Base-by-base conservation (phyloP, 495 filamentous ascomycete genomes). In the Neurospora tetrasperma region DNA sequence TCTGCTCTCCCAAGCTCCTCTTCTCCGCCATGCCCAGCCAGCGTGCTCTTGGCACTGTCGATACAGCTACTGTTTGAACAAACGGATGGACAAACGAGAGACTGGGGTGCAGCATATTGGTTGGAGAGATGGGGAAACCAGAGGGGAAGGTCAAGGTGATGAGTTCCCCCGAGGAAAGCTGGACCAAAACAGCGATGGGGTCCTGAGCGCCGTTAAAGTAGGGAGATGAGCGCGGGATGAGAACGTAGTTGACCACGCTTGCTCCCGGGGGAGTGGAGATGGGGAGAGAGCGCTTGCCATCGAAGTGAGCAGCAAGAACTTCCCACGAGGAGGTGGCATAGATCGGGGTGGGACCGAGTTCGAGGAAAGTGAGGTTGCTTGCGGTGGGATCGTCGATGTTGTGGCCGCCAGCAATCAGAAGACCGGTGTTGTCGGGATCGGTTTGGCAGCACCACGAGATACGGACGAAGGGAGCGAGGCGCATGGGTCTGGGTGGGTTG, bases 261-360 rank as follows among this genome's bases (percentile, higher is more conserved):
- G 91, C 89, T n/a, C 91, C 91, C 3, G 92, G 88, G 0, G 96
- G 96, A 3, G 90, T 93, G 9, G 91, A 87, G 12, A 99, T 83
- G n/a, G 90, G 86, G 62, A 88, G 83, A 69, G 90, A 86, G 18
- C 86, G 81, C 76, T 92, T 95, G 11, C 86, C 89, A 76, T 91
- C 89, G 74, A 97, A 90, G 81, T 97, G 91, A 18, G 88, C 87
- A 0, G 90, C 82, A 6, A 98, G 83, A 0, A 94, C 79, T 74
- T 97, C 91, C 91, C 93, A 96, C 7, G 92, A 91, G 16, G 93
- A 94, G 8, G 96, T 98, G 38, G 92, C 88, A 79, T 97, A 98
- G 54, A 91, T 90, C 2, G 96, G 96, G 31, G 96, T 97, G 44
- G 88, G 82, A 0, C 96, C 96, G 74, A 98, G 86, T 75, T 98